A percentile compares a stretch with the other conserved stretches of the same genome.
phyloP scores from a whole-genome alignment of 306 rosid genomes.

The Vicia faba region DNA sequence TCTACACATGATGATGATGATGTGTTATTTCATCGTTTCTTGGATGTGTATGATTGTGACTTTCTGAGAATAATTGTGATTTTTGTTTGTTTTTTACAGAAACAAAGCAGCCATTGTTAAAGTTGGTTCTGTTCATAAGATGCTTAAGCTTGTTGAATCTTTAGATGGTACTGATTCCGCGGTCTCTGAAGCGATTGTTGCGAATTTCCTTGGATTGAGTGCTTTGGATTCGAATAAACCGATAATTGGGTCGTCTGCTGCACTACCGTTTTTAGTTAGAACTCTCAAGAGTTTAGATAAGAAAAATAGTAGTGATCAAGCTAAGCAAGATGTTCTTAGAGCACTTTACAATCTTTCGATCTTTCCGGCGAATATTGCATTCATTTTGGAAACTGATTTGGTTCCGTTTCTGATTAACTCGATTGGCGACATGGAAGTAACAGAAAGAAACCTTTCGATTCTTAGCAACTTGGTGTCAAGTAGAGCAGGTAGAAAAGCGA shows the following conservation, averaged over 20 bases:
- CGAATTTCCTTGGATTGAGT: slow-evolving; percentile 87
- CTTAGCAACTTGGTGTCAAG: slow-evolving; percentile 72
- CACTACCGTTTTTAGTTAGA: slow-evolving; percentile 72
- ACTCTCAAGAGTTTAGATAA: slow-evolving; percentile 53
- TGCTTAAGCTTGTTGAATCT: slow-evolving; percentile 76
- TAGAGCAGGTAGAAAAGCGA: slow-evolving; percentile 79
- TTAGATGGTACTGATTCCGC: slow-evolving; percentile 49
- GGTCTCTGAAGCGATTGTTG: slow-evolving; percentile 83
- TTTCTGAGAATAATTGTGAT: not conserved
- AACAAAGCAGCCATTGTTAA: slow-evolving; percentile 93
- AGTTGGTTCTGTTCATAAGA: slow-evolving; percentile 87
- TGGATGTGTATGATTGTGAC: slow-evolving; percentile 8
- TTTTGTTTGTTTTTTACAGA: slow-evolving; percentile 44
- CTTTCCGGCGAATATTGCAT: slow-evolving; percentile 59
- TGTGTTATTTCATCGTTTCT: slow-evolving; percentile 9
- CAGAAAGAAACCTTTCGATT: slow-evolving; percentile 73
- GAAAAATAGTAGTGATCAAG: slow-evolving; percentile 57
- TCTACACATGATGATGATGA: slow-evolving; percentile 22
- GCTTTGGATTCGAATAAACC: slow-evolving; percentile 92
- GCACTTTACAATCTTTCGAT: slow-evolving; percentile 94
- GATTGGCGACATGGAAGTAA: slow-evolving; percentile 84
- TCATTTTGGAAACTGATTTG: slow-evolving; percentile 71
- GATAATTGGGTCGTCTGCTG: slow-evolving; percentile 84
- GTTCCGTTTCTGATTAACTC: slow-evolving; percentile 59
- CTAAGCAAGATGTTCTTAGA: slow-evolving; percentile 83